Percentiles rank a stretch among this genome's conserved stretches.
phyloP scores from a whole-genome alignment of 805 yeast genomes.

The Candida vartiovaarae region DNA sequence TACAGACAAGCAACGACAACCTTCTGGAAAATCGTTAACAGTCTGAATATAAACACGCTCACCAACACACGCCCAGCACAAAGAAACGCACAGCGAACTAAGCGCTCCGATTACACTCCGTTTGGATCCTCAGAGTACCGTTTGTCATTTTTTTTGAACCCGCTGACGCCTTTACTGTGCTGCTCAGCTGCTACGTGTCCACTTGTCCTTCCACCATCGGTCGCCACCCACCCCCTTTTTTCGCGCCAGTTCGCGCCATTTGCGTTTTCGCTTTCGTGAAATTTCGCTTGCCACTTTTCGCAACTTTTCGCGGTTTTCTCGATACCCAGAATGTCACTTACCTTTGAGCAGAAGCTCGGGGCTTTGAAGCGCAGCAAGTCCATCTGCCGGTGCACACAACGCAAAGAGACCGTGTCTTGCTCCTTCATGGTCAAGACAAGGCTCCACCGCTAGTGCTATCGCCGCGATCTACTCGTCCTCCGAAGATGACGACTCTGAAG shows the following conservation, averaged over 20 bases:
- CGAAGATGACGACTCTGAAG: constrained; percentile 18
- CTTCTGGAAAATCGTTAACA: too few relatives aligned
- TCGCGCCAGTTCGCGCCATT: constrained; percentile 1
- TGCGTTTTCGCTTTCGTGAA: neutral
- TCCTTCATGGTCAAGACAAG: constrained; percentile 14
- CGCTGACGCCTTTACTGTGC: constrained; percentile 27
- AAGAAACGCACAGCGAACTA: too few relatives aligned
- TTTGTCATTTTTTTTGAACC: neutral
- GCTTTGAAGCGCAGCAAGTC: constrained; percentile 18
- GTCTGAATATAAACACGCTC: too few relatives aligned
- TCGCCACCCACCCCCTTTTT: constrained; percentile 1
- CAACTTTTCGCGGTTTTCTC: neutral
- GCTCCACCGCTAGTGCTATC: constrained; percentile 13
- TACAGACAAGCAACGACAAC: too few relatives aligned
- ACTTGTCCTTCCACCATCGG: constrained; percentile 1
- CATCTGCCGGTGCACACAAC: constrained; percentile 1
- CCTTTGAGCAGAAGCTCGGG: neutral
- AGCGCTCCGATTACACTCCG: too few relatives aligned
- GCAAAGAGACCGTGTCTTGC: constrained; percentile 18
- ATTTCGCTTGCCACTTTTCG: neutral
- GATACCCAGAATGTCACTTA: constrained; percentile 3
- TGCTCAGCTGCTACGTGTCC: constrained; percentile 20
- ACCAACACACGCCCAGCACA: too few relatives aligned
- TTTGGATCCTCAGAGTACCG: neutral
- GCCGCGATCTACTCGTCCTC: constrained; percentile 14